Base-by-base conservation (phyloP, 1,284 basidiomycete genomes). In the Meripilus lineatus region DNA sequence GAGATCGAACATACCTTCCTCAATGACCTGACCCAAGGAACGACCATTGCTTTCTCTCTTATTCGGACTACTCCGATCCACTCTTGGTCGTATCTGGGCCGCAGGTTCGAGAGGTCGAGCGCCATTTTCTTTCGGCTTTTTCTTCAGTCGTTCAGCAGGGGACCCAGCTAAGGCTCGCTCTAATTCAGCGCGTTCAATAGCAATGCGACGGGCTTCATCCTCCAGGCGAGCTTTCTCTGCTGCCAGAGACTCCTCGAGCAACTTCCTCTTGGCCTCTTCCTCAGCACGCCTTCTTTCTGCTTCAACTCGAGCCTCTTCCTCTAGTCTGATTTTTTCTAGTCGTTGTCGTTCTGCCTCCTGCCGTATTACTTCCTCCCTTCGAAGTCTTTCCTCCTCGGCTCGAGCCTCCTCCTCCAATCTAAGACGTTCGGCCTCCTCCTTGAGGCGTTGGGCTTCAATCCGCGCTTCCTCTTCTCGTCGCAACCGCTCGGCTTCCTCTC, bases 401-500 rank as follows among this genome's bases (percentile, higher is more conserved):
- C 36, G 42, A 3, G 23, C 42, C 37, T 44, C 42, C 20, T 21
- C 42, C 15, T 44, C 42, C 26, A 24, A 15, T 21, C 38, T 30
- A 5, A 5, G 25, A 13, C 20, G 20, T 43, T 43, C 22, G 22
- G 21, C 20, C 25, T 18, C 23, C 30, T 26, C 8, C 33, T 17
- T 32, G n/a, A n/a, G 10, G 28, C 10, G 33, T n/a, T n/a, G n/a
- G n/a, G n/a, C n/a, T n/a, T n/a, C n/a, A n/a, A n/a, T n/a, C 7
- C 15, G 33, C n/a, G 33, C 36, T 34, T 37, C 40, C 17, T 20
- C 35, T 23, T 38, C 23, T 15, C 8, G 18, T 44, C 13, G 10
- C 45, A n/a, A 17, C 21, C 37, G 40, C 26, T 34, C 21, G 37
- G 48, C 50, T 35, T 53, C 48, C 30, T 38, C 35, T 7, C 40